These are phyloP conservation scores for Glycine tomentella DNA, from an alignment of 306 rosid genomes.

Conservation along the genomic window DNA sequence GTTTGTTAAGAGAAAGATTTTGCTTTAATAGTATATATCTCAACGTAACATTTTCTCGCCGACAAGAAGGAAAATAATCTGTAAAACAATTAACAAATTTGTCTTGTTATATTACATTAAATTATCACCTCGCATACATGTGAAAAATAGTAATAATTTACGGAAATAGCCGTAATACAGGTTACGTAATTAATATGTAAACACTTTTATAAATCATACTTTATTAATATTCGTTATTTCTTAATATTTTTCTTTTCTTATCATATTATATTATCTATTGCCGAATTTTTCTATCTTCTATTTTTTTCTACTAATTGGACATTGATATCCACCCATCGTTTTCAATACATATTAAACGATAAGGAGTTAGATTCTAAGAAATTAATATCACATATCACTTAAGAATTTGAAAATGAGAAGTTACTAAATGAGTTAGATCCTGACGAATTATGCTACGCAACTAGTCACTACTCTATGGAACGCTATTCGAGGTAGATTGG, in stretches of 20 bases:
- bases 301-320: background rate
- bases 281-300: background rate
- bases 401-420: background rate
- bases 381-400: too few species aligned
- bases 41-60: background rate
- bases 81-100: background rate
- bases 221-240: too few species aligned
- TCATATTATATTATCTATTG: background rate
- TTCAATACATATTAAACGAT: background rate
- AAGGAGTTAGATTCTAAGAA: background rate
- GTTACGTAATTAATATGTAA: too few species aligned
- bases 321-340: background rate
- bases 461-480: conserved; percentile 41
- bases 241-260: too few species aligned
- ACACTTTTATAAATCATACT: too few species aligned
- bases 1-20: too few species aligned
- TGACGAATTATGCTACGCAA: background rate
- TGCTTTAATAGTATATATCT: too few species aligned
- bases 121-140: background rate
- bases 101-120: background rate
- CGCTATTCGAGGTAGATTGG: conserved; percentile 65
- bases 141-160: background rate
- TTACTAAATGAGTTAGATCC: conserved; percentile 38
- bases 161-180: too few species aligned
- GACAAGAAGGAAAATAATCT: background rate